These are phyloP conservation scores for Penicillium sp. DNA, from an alignment of 2,329 filamentous ascomycete species.

Conservation along the genomic window DNA sequence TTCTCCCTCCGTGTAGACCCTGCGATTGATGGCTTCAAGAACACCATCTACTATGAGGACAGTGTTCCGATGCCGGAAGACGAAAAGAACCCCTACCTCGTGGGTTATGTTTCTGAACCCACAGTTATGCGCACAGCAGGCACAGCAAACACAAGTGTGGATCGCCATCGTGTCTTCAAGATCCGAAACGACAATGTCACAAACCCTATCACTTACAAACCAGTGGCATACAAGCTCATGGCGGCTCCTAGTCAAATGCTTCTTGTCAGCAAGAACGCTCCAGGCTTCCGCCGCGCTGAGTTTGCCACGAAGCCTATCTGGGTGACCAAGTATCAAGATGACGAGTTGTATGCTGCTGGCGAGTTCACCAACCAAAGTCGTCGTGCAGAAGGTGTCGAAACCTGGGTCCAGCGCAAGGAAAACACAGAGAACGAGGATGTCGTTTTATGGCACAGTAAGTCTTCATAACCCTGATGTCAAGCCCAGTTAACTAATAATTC, in stretches of 20 bases:
- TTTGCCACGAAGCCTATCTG: constrained; percentile 59
- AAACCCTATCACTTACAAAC: constrained; percentile 57
- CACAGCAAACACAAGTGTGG: constrained; percentile 51
- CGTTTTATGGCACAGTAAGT: constrained; percentile 42
- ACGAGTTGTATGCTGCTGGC: constrained; percentile 55
- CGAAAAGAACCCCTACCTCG: constrained; percentile 51
- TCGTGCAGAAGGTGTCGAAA: constrained; percentile 55
- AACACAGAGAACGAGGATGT: constrained; percentile 50
- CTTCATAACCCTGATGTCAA: constrained; percentile 33
- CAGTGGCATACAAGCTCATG: constrained; percentile 59
- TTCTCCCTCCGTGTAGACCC: constrained; percentile 68
- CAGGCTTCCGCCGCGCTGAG: constrained; percentile 53
- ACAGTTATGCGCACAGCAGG: constrained; percentile 51
- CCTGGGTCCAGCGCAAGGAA: constrained; percentile 52
- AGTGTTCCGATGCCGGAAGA: constrained; percentile 62
- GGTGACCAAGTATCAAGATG: constrained; percentile 56
- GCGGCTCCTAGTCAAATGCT: constrained; percentile 60
- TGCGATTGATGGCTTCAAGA: constrained; percentile 59
- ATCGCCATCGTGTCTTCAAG: constrained; percentile 58
- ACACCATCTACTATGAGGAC: constrained; percentile 60
- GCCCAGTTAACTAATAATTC: constrained; percentile 10
- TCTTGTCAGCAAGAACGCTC: constrained; percentile 51
- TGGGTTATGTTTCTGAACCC: constrained; percentile 52
- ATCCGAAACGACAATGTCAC: constrained; percentile 55
- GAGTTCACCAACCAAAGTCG: constrained; percentile 60